phyloP scores from a whole-genome alignment of 2,329 filamentous ascomycete species.

The Nigrospora oryzae region DNA sequence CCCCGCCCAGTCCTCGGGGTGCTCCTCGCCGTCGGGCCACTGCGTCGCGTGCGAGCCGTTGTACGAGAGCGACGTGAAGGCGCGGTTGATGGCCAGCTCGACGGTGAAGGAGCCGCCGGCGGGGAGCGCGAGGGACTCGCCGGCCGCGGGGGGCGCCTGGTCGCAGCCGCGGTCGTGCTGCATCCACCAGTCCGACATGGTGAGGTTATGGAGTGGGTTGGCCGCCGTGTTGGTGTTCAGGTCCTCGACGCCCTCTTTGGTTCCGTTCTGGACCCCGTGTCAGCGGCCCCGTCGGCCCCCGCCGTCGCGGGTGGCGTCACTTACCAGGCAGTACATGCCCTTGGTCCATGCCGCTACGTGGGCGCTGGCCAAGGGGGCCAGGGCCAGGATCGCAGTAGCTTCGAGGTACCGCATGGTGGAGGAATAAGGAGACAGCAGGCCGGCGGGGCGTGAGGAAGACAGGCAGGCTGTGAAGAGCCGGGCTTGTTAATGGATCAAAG shows the following conservation, averaged over 20 bases:
- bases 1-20: slow-evolving; percentile 35
- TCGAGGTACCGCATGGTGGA: too few relatives aligned
- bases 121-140: slow-evolving; percentile 32
- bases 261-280: slow-evolving; percentile 6
- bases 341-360: slow-evolving; percentile 4
- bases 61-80: slow-evolving; percentile 36
- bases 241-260: slow-evolving; percentile 17
- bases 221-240: slow-evolving; percentile 34
- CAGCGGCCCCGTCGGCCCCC: too few relatives aligned
- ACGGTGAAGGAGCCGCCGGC: slow-evolving; percentile 38
- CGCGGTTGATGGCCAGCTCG: slow-evolving; percentile 41
- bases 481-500: too few relatives aligned
- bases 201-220: slow-evolving; percentile 35
- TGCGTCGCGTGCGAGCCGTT: slow-evolving; percentile 25
- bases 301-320: neutral
- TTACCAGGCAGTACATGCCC: slow-evolving; percentile 29
- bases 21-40: slow-evolving; percentile 38
- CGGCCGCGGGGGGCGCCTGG: slow-evolving; percentile 13
- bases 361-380: too few relatives aligned
- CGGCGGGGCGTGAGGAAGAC: too few relatives aligned
- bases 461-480: too few relatives aligned
- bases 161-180: slow-evolving; percentile 39
- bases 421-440: too few relatives aligned
- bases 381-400: too few relatives aligned
- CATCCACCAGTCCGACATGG: slow-evolving; percentile 39